These are phyloP conservation scores for Clavispora santaluciae DNA, from an alignment of 805 yeast species.

Conservation along the genomic window DNA sequence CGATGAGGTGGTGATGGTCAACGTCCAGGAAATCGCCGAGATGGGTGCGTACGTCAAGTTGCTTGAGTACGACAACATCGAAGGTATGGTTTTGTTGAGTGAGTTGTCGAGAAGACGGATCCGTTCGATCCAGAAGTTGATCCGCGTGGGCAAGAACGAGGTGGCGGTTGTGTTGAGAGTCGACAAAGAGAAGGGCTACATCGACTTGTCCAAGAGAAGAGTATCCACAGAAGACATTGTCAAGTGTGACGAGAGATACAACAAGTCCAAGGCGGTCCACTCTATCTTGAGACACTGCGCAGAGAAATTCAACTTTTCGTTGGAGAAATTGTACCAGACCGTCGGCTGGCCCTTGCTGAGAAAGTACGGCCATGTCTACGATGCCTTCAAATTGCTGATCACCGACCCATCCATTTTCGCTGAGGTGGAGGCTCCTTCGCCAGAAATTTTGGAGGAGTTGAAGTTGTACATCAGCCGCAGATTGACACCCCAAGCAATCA, in stretches of 20 bases:
- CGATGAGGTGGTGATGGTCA: conserved; percentile 98
- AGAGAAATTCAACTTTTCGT: conserved; percentile 84
- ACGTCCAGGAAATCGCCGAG: conserved; percentile 96
- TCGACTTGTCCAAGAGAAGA: conserved; percentile 95
- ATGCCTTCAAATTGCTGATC: conserved; percentile 93
- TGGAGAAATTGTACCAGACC: conserved; percentile 79
- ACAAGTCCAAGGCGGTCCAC: conserved; percentile 95
- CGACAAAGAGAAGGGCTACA: conserved; percentile 97
- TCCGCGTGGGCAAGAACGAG: conserved; percentile 97
- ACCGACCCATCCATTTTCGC: conserved; percentile 88
- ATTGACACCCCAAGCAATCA: conserved; percentile 96
- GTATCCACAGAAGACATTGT: conserved; percentile 96
- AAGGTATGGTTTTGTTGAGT: conserved; percentile 95
- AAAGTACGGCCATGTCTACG: conserved; percentile 95
- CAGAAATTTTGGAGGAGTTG: conserved; percentile 77
- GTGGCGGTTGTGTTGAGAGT: conserved; percentile 97
- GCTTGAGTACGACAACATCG: conserved; percentile 95
- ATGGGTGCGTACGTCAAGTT: conserved; percentile 99
- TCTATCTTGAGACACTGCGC: conserved; percentile 98
- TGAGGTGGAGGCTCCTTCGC: conserved; percentile 64
- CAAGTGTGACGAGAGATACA: conserved; percentile 96
- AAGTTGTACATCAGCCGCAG: conserved; percentile 85
- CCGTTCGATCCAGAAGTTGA: conserved; percentile 93
- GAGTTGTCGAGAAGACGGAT: conserved; percentile 98
- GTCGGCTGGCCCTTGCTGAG: conserved; percentile 97